Evolutionary conservation across 305 asterid genomes (phyloP), one percentile per base, ranked within the genome.

Genomic region (Withania somnifera): DNA sequence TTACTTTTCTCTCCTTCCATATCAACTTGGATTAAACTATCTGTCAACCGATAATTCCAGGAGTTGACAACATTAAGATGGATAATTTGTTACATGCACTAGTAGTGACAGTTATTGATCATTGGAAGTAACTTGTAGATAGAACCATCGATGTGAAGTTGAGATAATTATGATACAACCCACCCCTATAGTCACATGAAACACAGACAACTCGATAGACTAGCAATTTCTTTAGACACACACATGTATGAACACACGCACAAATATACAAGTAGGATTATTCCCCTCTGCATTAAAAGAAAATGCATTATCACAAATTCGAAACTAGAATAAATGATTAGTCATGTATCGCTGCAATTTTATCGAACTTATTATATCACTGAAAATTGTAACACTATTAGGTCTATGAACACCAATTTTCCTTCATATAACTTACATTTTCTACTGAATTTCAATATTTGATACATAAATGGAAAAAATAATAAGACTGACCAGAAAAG

Each of bases 281-380:
- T 42, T 69, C 56, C 22, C 78, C 54, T 42, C 20, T 69, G 32
- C 22, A 57, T 26, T 22, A 57, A 22, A 4, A 15, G 22, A 57
- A 57, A 57, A 26, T 38, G 19, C 57, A 71, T 17, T 42, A 71
- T 45, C 79, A 45, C 60, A 13, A 45, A 71, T 45, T 45, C 57
- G 15, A 71, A 42, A 13, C 22, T 42, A 0, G 56, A 69, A 71
- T 45, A 71, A 45, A 71, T 45, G 57, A 19, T 71, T 22, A 13
- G 57, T 73, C 38, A 73, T 58, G 24, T 45, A 71, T 86, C 40
- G 40, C 6, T 36, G 1, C 85, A 82, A 84, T 83, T 85, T 85
- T 83, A 83, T 87, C 82, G 88, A 86, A 79, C 86, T 85, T 7
- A 45, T 14, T 22, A n/a, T 26, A 71, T 73, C 79, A 73, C 42